A percentile compares a stretch with the other conserved stretches of the same genome.
Conservation (phyloP, 2,329 filamentous ascomycete species). For the Mariannaea sp. region DNA sequence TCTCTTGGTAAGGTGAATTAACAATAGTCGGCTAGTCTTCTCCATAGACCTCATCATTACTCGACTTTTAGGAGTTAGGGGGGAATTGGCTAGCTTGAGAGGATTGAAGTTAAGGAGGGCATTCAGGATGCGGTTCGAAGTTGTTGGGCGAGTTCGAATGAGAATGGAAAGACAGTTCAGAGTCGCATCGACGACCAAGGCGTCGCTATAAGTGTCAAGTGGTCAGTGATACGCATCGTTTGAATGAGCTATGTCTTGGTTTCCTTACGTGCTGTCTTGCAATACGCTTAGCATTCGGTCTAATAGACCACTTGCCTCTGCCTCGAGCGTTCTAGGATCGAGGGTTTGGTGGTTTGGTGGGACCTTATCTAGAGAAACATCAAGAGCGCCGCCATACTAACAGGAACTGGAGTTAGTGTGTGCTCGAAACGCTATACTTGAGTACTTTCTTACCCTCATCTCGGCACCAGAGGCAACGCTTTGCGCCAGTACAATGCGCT, state of each 20-base stretch:
- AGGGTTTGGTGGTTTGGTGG: constrained; percentile 82
- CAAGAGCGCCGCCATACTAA: constrained; percentile 57
- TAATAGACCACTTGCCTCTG: constrained; percentile 87
- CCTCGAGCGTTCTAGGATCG: constrained; percentile 80
- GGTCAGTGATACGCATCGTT: constrained; percentile 10
- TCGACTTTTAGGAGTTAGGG: constrained; percentile 77
- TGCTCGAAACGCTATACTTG: not conserved
- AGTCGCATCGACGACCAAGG: constrained; percentile 86
- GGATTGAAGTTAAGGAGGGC: constrained; percentile 92
- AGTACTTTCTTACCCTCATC: constrained; percentile 68
- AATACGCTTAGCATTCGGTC: constrained; percentile 85
- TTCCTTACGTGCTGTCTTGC: constrained; percentile 78
- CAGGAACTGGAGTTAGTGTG: constrained; percentile 21
- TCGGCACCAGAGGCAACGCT: constrained; percentile 83
- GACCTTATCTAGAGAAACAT: constrained; percentile 86
- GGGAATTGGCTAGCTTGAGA: constrained; percentile 75
- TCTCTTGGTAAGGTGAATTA: constrained; percentile 84
- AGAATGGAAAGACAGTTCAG: constrained; percentile 85
- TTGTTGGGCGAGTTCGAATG: constrained; percentile 78
- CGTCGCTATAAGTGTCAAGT: constrained; percentile 65
- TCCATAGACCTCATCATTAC: constrained; percentile 93
- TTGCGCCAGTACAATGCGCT: constrained; percentile 90
- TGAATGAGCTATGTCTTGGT: not conserved
- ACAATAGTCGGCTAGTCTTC: constrained; percentile 82
- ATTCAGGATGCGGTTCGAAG: constrained; percentile 83